phyloP scores from a whole-genome alignment of 129 eudicot genomes.

The Apium graveolens region DNA sequence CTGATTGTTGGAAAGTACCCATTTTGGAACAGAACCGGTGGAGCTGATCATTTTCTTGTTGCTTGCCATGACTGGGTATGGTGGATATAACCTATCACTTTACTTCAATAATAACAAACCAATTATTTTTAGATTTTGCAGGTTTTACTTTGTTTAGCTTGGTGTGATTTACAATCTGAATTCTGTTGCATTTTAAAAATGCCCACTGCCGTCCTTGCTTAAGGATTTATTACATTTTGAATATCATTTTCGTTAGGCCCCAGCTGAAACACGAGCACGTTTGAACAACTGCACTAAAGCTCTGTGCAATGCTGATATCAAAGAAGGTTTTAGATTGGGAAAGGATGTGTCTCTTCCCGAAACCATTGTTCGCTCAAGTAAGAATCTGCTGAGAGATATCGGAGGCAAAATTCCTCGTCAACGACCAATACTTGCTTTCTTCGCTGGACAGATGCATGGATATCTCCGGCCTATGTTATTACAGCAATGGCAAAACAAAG shows the following conservation, averaged over 20 bases:
- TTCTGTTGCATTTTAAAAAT: neutral
- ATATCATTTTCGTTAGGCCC: slow-evolving; percentile 43
- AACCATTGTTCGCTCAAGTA: slow-evolving; percentile 41
- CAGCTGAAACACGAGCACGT: slow-evolving; percentile 41
- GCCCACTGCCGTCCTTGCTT: neutral
- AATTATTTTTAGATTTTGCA: too few species aligned
- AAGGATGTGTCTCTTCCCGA: slow-evolving; percentile 83
- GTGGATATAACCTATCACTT: neutral
- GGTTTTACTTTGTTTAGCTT: neutral
- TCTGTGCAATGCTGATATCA: slow-evolving; percentile 67
- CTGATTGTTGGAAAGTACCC: slow-evolving; percentile 41
- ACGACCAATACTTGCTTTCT: slow-evolving; percentile 60
- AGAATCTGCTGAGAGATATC: slow-evolving; percentile 31
- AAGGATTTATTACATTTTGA: neutral
- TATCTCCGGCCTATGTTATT: slow-evolving; percentile 43
- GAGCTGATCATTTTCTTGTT: slow-evolving; percentile 88
- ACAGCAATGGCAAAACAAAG: slow-evolving; percentile 57
- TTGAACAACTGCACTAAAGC: slow-evolving; percentile 65
- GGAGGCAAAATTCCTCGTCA: slow-evolving; percentile 61
- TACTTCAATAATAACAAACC: neutral
- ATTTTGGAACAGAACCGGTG: slow-evolving; percentile 89
- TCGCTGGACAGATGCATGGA: slow-evolving; percentile 81
- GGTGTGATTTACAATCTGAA: neutral
- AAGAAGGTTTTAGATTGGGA: slow-evolving; percentile 68
- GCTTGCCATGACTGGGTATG: slow-evolving; percentile 99